A percentile compares a stretch with the other conserved stretches of the same genome.
phyloP scores from a whole-genome alignment of 345 rosid genomes.

The Microthlaspi erraticum region DNA sequence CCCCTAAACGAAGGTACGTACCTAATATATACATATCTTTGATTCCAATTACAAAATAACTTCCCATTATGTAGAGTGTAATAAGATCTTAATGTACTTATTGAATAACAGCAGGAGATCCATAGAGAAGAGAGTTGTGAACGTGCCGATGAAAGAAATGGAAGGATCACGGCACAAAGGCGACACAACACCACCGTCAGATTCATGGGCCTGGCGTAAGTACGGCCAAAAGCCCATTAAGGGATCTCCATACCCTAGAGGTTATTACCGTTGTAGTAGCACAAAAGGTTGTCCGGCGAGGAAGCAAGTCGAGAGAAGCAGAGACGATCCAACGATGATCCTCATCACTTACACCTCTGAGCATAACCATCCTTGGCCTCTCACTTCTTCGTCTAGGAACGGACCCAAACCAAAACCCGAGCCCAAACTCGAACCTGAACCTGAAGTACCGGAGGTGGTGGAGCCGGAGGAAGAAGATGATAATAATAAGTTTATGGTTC shows the following conservation, averaged over 20 bases:
- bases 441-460: conserved; percentile 45
- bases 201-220: conserved; percentile 99
- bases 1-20: conserved; percentile 70
- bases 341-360: conserved; percentile 85
- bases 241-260: conserved; percentile 97
- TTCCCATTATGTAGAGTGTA: neutral
- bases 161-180: conserved; percentile 80
- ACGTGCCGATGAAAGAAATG: conserved; percentile 81
- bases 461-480: conserved; percentile 57
- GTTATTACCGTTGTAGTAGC: conserved; percentile 94
- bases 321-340: conserved; percentile 81
- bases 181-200: conserved; percentile 80
- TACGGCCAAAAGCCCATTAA: conserved; percentile 99
- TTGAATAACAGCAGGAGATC: conserved; percentile 60
- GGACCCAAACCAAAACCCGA: conserved; percentile 41
- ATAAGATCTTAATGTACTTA: conserved; percentile 1
- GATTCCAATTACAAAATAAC: neutral
- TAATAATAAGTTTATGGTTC: conserved; percentile 50
- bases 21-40: neutral
- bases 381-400: conserved; percentile 54
- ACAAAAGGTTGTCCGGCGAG: conserved; percentile 97
- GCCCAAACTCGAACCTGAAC: conserved; percentile 44
- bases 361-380: conserved; percentile 97
- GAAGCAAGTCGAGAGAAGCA: conserved; percentile 96
- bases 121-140: conserved; percentile 73